A percentile compares a stretch with the other conserved stretches of the same genome.
phyloP scores from a whole-genome alignment of 176 grass and related monocot species.

The Elymus sibiricus region DNA sequence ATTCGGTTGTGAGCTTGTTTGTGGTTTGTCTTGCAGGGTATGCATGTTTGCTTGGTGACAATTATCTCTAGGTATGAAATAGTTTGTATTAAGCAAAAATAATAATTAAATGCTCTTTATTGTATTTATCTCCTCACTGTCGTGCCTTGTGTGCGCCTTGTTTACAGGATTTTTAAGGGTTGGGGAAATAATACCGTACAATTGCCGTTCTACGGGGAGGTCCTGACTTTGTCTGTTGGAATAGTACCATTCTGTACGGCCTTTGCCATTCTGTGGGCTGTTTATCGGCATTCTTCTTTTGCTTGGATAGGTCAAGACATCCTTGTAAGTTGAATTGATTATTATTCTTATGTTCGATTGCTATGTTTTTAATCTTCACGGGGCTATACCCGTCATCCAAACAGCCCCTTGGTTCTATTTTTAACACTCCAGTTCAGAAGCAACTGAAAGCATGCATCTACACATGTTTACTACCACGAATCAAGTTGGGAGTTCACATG shows the following conservation, averaged over 20 bases:
- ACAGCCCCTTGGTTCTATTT: neutral
- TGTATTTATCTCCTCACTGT: constrained; percentile 3
- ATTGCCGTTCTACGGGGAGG: constrained; percentile 62
- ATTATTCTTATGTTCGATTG: neutral
- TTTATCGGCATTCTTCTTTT: constrained; percentile 73
- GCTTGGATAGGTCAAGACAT: constrained; percentile 98
- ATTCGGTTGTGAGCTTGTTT: neutral
- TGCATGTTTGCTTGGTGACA: constrained; percentile 86
- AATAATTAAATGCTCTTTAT: constrained; percentile 8
- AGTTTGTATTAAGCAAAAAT: constrained; percentile 8
- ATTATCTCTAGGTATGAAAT: constrained; percentile 64
- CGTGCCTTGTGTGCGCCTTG: neutral
- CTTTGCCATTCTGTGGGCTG: constrained; percentile 87
- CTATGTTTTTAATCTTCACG: neutral
- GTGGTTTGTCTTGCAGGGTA: constrained; percentile 57
- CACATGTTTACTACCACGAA: neutral
- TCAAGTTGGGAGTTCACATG: neutral
- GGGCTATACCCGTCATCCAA: no score
- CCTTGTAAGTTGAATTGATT: constrained; percentile 53
- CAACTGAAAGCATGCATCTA: neutral
- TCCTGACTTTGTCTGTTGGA: constrained; percentile 60
- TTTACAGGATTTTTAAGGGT: constrained; percentile 66
- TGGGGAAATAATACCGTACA: constrained; percentile 66
- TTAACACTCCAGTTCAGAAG: neutral
- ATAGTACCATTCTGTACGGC: constrained; percentile 58